Base-by-base conservation (phyloP, 163 green algal species). In the Prototheca wickerhamii region DNA sequence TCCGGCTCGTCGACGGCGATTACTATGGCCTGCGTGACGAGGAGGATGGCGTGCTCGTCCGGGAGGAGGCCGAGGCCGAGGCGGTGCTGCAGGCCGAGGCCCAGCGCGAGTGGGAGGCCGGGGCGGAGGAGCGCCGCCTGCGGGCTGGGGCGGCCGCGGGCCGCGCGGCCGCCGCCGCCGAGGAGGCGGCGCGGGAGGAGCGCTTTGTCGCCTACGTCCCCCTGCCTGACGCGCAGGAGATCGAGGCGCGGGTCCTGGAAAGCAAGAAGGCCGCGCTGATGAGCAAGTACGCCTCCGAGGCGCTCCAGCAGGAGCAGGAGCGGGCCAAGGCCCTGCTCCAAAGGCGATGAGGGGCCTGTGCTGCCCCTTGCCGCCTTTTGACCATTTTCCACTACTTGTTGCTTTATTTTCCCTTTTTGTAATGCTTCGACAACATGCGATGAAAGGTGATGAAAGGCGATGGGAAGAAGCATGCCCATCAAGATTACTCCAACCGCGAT, bases 1-100 rank as follows among this genome's bases (percentile, higher is more conserved):
- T 89, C 73, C 86, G 87, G 43, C 51, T 69, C 46, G 94, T 98
- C 55, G 83, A 97, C 69, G 84, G 77, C 18, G 92, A 98, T 67
- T 99, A 99, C 74, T 99, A 95, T 58, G 93, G 93, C 20, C 94
- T 96, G 68, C 69, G 88, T 18, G 93, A 99, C 60, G 93, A 99
- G 61, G 93, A 99, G 65, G 93, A 98, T 58, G 93, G 93, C 17
- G 70, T 95, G 44, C 71, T 99, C 68, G 64, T 89, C 54, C 76
- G 79, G 54, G 76, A 92, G 40, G 93, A 98, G 73, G 80, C 54
- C 17, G 76, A 81, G 32, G 93, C 93, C 26, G 86, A 96, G 69
- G 71, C 76, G 21, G 17, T 64, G 3, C 79, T 93, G 58, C 74
- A 80, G 7, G 63, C 68, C 18, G 54, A 85, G 75, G 81, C 81